Conservation (phyloP, 2,329 filamentous ascomycete genomes). For the Penicillium sp. region DNA sequence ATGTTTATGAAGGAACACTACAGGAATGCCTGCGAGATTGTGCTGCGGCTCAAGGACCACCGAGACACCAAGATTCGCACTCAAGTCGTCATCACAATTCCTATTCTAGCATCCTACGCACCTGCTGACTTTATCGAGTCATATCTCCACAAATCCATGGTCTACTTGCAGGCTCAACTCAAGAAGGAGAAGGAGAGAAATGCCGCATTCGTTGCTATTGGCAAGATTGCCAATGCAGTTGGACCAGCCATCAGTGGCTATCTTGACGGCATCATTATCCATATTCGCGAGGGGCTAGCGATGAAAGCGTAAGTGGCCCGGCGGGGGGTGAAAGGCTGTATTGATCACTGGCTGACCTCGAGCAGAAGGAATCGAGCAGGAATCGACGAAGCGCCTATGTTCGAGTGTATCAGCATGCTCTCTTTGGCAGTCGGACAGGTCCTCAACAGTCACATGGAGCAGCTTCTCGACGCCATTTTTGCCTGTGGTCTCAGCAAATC, state of each 20-base stretch:
- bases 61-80: constrained; percentile 79
- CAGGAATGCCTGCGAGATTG: constrained; percentile 84
- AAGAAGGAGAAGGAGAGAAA: constrained; percentile 94
- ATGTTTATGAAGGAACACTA: constrained; percentile 99
- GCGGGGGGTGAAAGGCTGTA: not conserved
- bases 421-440: constrained; percentile 93
- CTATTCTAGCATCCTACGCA: constrained; percentile 85
- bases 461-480: constrained; percentile 90
- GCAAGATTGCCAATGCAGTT: constrained; percentile 92
- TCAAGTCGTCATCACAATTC: constrained; percentile 86
- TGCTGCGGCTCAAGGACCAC: constrained; percentile 88
- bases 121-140: constrained; percentile 81
- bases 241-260: constrained; percentile 93
- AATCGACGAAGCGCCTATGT: constrained; percentile 67
- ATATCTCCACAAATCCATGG: constrained; percentile 94
- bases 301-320: constrained; percentile 57
- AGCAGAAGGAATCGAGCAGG: constrained; percentile 50
- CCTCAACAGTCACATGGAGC: constrained; percentile 96
- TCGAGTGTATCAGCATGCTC: constrained; percentile 95
- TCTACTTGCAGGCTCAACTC: constrained; percentile 85
- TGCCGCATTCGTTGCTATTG: constrained; percentile 90
- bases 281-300: constrained; percentile 85
- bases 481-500: constrained; percentile 91
- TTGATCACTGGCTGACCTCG: constrained; percentile 24
- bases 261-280: constrained; percentile 85